Evolutionary conservation across 352 stramenopile genomes (phyloP).

Genomic region (Elongisporangium anandrum): DNA sequence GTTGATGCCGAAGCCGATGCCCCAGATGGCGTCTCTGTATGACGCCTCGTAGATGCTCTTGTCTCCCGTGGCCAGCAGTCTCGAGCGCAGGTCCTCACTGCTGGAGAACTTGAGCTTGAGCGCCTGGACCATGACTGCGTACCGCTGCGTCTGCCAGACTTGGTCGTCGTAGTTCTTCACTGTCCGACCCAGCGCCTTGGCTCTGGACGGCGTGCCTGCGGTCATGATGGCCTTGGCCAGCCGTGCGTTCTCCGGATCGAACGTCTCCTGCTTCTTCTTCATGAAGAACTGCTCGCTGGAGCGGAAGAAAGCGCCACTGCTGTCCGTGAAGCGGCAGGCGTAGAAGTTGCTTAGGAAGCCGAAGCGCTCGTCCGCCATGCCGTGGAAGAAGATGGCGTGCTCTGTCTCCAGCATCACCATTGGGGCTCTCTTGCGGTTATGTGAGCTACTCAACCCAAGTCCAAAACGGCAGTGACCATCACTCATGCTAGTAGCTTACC

Average conservation of each 20-base stretch:
- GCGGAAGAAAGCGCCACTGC: constrained; percentile 25
- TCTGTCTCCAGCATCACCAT: constrained; percentile 28
- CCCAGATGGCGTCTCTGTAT: constrained; percentile 46
- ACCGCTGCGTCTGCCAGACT: constrained; percentile 34
- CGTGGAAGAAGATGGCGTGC: constrained; percentile 54
- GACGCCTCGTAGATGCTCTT: constrained; percentile 58
- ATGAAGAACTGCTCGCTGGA: constrained; percentile 76
- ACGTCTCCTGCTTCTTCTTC: constrained; percentile 68
- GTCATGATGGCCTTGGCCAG: constrained; percentile 41
- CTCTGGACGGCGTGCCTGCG: constrained; percentile 36
- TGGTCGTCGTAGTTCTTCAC: constrained; percentile 51
- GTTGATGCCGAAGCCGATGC: constrained; percentile 45
- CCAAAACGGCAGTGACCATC: neutral
- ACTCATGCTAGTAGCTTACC: neutral
- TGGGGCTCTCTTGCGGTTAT: neutral
- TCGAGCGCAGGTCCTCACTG: constrained; percentile 19
- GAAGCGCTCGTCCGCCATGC: constrained; percentile 23
- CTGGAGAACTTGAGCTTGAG: constrained; percentile 60
- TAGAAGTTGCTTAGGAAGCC: constrained; percentile 66
- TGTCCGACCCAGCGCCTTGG: constrained; percentile 47
- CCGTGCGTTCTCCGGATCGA: constrained; percentile 35
- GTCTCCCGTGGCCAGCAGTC: constrained; percentile 37
- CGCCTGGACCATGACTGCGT: constrained; percentile 47
- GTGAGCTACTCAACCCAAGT: neutral
- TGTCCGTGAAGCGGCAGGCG: constrained; percentile 42